phyloP scores from a whole-genome alignment of 257 asterid species.

The Pogostemon cablin region DNA sequence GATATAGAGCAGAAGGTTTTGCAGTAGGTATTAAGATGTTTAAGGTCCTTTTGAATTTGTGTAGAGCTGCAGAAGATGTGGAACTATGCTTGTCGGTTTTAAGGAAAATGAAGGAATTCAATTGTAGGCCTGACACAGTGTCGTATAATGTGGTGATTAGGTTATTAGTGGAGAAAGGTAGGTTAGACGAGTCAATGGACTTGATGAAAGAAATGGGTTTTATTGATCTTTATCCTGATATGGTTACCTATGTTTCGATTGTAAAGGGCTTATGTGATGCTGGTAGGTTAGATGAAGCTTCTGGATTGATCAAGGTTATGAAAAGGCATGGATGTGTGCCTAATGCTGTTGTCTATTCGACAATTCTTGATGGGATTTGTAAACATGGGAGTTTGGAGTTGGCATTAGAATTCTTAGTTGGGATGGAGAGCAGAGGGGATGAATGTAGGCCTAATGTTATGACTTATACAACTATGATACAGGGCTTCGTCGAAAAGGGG shows the following conservation, averaged over 20 bases:
- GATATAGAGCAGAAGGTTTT: constrained; percentile 51
- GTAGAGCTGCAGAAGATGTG: constrained; percentile 75
- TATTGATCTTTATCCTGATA: constrained; percentile 73
- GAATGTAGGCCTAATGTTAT: constrained; percentile 64
- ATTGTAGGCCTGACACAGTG: constrained; percentile 69
- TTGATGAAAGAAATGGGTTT: constrained; percentile 78
- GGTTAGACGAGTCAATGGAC: constrained; percentile 56
- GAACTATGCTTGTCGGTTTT: constrained; percentile 71
- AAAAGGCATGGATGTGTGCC: constrained; percentile 67
- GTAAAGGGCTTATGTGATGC: constrained; percentile 67
- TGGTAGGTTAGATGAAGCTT: constrained; percentile 73
- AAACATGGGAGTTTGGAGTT: constrained; percentile 59
- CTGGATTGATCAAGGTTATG: constrained; percentile 56
- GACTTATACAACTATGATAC: constrained; percentile 68
- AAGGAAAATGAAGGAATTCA: constrained; percentile 73
- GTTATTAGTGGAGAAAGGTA: constrained; percentile 53
- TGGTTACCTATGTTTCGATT: constrained; percentile 55
- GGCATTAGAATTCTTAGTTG: constrained; percentile 61
- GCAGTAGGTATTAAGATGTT: constrained; percentile 61
- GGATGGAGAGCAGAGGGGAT: constrained; percentile 64
- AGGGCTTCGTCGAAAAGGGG: constrained; percentile 64
- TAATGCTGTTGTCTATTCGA: constrained; percentile 61
- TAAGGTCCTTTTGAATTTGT: constrained; percentile 70
- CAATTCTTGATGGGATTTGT: constrained; percentile 72
- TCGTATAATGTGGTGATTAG: constrained; percentile 76